A percentile compares a stretch with the other conserved stretches of the same genome.
These are phyloP conservation scores for Wickerhamiella azymoides DNA, from an alignment of 805 yeast species.

Conservation along the genomic window DNA sequence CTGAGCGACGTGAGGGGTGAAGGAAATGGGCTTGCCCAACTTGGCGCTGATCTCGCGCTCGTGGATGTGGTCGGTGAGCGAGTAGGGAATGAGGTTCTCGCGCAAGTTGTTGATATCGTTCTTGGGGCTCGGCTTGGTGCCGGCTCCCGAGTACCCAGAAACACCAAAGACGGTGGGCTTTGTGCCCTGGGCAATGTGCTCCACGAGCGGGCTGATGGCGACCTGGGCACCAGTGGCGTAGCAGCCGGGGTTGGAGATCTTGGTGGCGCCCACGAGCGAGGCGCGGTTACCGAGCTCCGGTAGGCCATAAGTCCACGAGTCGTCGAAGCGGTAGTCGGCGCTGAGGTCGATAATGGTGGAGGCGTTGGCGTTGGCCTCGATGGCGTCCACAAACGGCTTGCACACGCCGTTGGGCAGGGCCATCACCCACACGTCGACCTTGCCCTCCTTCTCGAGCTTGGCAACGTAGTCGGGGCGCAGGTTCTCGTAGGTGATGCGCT, in stretches of 20 bases:
- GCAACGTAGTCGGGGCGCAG: conserved; percentile 77
- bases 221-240: conserved; percentile 98
- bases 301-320: conserved; percentile 85
- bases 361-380: conserved; percentile 38
- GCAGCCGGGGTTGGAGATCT: conserved; percentile 95
- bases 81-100: conserved; percentile 85
- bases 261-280: conserved; percentile 52
- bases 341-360: conserved; percentile 83
- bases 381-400: conserved; percentile 34
- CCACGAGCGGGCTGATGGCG: conserved; percentile 73
- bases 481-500: conserved; percentile 67
- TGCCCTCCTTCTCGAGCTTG: conserved; percentile 56
- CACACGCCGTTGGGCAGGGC: conserved; percentile 98
- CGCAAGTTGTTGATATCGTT: conserved; percentile 64
- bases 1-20: conserved; percentile 94
- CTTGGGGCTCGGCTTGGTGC: conserved; percentile 95
- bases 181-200: conserved; percentile 42
- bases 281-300: conserved; percentile 77
- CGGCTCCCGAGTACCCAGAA: conserved; percentile 98
- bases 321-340: conserved; percentile 93
- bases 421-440: conserved; percentile 97
- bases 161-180: conserved; percentile 85
- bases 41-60: conserved; percentile 83
- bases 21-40: conserved; percentile 67
- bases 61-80: conserved; percentile 92